phyloP scores from a whole-genome alignment of 2,329 filamentous ascomycete genomes.

The Drechslera avenae region DNA sequence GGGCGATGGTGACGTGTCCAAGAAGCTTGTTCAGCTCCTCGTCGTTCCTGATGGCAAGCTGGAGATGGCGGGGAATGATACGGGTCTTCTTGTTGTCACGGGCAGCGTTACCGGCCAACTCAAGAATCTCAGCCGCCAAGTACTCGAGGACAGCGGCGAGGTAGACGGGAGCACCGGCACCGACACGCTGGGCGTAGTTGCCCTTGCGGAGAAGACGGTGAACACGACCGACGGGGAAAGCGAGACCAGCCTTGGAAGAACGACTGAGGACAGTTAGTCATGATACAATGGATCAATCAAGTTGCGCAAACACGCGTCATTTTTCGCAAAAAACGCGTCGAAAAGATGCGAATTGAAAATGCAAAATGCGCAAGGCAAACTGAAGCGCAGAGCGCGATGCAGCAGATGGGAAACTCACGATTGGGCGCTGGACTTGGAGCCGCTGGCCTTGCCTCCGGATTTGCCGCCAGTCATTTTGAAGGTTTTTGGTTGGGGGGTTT shows the following conservation, averaged over 20 bases:
- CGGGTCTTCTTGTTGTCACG: slow-evolving; percentile 99
- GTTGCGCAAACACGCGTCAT: slow-evolving; percentile 35
- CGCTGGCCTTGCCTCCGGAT: slow-evolving; percentile 99
- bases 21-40: slow-evolving; percentile 99
- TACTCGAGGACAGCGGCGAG: slow-evolving; percentile 98
- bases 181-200: slow-evolving; percentile 99
- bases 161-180: slow-evolving; percentile 97
- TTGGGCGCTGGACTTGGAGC: slow-evolving; percentile 94
- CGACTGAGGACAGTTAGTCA: slow-evolving; percentile 66
- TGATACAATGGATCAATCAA: slow-evolving; percentile 26
- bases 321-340: slow-evolving; percentile 13
- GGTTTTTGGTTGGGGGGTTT: slow-evolving; percentile 42
- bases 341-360: neutral
- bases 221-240: slow-evolving; percentile 98
- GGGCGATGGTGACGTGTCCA: slow-evolving; percentile 93
- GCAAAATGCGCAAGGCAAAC: slow-evolving; percentile 10
- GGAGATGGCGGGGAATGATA: slow-evolving; percentile 98
- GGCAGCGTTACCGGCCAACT: slow-evolving; percentile 97
- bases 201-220: slow-evolving; percentile 98
- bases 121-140: slow-evolving; percentile 97
- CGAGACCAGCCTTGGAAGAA: slow-evolving; percentile 98
- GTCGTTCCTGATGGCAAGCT: slow-evolving; percentile 99
- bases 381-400: slow-evolving; percentile 11
- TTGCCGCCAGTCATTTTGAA: slow-evolving; percentile 99
- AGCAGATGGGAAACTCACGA: slow-evolving; percentile 71